Evolutionary conservation across 75 land plant genomes (phyloP).

Genomic region (Azolla pinnata): DNA sequence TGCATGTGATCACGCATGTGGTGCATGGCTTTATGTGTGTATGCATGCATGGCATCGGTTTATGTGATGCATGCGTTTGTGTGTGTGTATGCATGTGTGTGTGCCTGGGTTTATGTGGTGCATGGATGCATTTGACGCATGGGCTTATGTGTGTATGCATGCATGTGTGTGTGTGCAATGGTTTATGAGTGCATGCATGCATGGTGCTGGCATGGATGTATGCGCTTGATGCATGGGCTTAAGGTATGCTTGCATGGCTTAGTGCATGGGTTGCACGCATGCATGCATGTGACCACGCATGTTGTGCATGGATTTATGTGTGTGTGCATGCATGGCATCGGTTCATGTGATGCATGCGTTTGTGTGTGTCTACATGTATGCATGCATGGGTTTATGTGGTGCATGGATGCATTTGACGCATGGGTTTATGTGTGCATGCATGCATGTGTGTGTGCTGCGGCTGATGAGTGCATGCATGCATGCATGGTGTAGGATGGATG

Average conservation of each 20-base stretch:
- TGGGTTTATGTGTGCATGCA: not conserved
- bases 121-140: not conserved
- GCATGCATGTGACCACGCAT: not conserved
- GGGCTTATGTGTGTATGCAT: not conserved
- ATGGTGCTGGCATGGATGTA: too few species aligned
- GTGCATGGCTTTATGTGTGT: not conserved
- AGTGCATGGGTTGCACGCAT: not conserved
- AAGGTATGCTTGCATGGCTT: not conserved
- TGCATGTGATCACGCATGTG: not conserved
- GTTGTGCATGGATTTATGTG: not conserved
- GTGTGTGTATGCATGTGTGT: not conserved
- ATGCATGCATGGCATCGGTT: not conserved
- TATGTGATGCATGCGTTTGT: not conserved
- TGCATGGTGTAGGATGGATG: too few species aligned
- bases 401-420: not conserved
- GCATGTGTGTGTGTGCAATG: too few species aligned
- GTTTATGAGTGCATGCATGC: not conserved
- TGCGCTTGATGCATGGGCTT: not conserved
- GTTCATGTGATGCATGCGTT: too few species aligned
- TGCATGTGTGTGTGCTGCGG: too few species aligned
- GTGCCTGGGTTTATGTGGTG: not conserved
- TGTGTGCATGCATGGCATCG: not conserved
- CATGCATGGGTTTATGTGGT: not conserved
- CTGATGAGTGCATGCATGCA: too few species aligned
- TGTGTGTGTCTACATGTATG: not conserved